Conservation (phyloP, 176 grass and related monocot genomes). For the Metroxylon sagu region DNA sequence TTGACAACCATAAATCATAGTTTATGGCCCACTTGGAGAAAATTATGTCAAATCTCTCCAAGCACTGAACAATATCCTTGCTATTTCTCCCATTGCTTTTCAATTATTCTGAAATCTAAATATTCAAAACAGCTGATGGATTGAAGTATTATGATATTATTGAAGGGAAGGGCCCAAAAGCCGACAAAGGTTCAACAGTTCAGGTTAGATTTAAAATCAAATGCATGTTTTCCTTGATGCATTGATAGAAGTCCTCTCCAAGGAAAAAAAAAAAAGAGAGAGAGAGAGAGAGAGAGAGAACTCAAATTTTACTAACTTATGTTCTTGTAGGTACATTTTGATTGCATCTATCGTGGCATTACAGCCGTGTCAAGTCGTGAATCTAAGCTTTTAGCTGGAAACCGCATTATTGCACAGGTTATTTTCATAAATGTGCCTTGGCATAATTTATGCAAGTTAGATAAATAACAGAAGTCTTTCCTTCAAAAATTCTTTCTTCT, state of each 20-base stretch:
- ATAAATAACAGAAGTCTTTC: too few relatives aligned
- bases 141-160: slow-evolving; percentile 84
- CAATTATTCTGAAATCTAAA: slow-evolving; percentile 7
- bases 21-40: too few relatives aligned
- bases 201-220: slow-evolving; percentile 31
- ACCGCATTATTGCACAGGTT: slow-evolving; percentile 88
- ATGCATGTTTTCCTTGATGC: too few relatives aligned
- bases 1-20: not conserved
- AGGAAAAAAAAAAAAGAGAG: too few relatives aligned
- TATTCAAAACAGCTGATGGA: slow-evolving; percentile 54
- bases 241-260: too few relatives aligned
- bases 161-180: slow-evolving; percentile 59
- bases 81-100: not conserved
- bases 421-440: slow-evolving; percentile 9
- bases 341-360: slow-evolving; percentile 76
- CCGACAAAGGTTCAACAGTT: slow-evolving; percentile 62
- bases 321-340: slow-evolving; percentile 74
- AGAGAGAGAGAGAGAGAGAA: too few relatives aligned
- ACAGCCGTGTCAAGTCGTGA: slow-evolving; percentile 80
- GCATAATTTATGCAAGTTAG: too few relatives aligned
- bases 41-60: not conserved
- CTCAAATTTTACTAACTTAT: not conserved
- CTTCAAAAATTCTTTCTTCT: too few relatives aligned
- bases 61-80: not conserved
- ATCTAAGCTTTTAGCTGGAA: slow-evolving; percentile 88